phyloP scores from a whole-genome alignment of 768 basidiomycete genomes.

The Suillus paluster region DNA sequence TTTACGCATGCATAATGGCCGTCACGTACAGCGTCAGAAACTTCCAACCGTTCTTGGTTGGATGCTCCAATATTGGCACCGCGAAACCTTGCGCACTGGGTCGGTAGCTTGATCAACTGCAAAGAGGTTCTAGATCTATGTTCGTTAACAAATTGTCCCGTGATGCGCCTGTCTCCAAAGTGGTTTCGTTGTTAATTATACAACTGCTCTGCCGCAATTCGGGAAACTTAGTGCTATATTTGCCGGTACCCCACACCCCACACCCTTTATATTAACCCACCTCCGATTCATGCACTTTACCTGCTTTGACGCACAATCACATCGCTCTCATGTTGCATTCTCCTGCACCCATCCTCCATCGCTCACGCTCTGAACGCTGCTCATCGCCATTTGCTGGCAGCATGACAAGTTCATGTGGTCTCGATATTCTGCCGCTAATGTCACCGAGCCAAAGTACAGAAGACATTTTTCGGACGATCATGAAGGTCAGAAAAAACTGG shows the following conservation, averaged over 20 bases:
- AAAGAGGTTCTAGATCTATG: constrained; percentile 3
- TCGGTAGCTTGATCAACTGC: constrained; percentile 5
- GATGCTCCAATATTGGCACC: too few relatives aligned
- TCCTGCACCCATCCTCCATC: constrained; percentile 9
- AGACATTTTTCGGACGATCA: constrained; percentile 68
- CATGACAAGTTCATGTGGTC: not conserved
- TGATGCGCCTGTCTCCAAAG: not conserved
- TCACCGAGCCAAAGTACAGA: constrained; percentile 31
- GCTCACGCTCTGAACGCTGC: constrained; percentile 1
- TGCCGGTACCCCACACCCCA: constrained; percentile 21
- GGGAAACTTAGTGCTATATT: constrained; percentile 21
- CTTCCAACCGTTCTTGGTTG: too few relatives aligned
- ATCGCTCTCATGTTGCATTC: constrained; percentile 16
- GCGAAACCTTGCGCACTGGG: not conserved
- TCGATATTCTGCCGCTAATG: constrained; percentile 10
- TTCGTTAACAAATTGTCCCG: constrained; percentile 10
- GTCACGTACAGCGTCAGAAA: too few relatives aligned
- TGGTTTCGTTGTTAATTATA: constrained; percentile 14
- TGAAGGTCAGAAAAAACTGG: constrained; percentile 73
- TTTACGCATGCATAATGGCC: too few relatives aligned
- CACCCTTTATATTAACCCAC: constrained; percentile 29
- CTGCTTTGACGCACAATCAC: constrained; percentile 5
- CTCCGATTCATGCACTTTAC: constrained; percentile 2
- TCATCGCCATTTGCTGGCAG: not conserved
- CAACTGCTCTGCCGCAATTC: constrained; percentile 15